Evolutionary conservation across 371 early-diverging fungal species (phyloP), one percentile per base, ranked within the genome.

Genomic region (Actinomucor elegans): DNA sequence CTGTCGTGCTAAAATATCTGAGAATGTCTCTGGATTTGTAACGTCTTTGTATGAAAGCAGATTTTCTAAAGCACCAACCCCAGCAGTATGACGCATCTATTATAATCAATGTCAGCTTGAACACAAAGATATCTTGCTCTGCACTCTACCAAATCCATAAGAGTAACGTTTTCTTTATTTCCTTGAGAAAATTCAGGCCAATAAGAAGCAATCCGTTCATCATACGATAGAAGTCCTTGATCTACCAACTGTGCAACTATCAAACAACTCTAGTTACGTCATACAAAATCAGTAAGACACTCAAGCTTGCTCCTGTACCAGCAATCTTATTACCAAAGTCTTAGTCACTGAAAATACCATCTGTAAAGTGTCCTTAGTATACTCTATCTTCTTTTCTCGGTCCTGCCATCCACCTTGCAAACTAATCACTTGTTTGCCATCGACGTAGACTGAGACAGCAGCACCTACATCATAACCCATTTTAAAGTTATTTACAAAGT

Each of bases 151-250:
- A 89, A 49, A 50, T 84, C 80, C 4, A 51, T 60, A 31, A 91
- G 31, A 0, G 85, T 85, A 3, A 91, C 89, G 50, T 89, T 68
- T 38, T 84, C 81, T 69, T 91, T 91, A 54, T 80, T 80, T 17
- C 86, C 86, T 55, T 80, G 76, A 1, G 79, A 88, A 63, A 91
- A 91, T 52, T 90, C 89, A 2, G 92, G 89, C 92, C 92, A 91
- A 55, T 86, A 85, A 10, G 67, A 69, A 6, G 78, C 42, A 26
- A 91, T 74, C 27, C 56, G 65, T 46, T 74, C 71, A 37, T 78
- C 64, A 59, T 87, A 86, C 8, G 72, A 55, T 9, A 91, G 40
- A 5, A 71, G 37, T 9, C 81, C 83, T 54, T 81, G 59, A 7
- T 84, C 83, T 11, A 90, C 85, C 21, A 89, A 57, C 15, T 79